Percentiles rank a stretch among this genome's conserved stretches.
Conservation (phyloP, 140 eudicot genomes). For the Erigeron philadelphicus region DNA sequence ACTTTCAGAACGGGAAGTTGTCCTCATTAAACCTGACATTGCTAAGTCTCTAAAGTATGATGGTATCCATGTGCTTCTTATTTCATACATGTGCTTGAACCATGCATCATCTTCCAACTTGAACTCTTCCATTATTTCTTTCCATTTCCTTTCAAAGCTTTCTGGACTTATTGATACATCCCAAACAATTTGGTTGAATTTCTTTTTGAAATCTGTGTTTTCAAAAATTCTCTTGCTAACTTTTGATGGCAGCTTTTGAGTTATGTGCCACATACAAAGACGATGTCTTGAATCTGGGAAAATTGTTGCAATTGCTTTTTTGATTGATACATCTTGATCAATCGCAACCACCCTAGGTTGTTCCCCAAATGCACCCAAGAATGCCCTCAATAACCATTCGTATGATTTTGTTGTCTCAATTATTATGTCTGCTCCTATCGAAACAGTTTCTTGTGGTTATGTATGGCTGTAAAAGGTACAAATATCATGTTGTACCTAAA, state of each 20-base stretch:
- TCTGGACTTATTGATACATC: no score
- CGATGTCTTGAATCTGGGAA: not conserved
- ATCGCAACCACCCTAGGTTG: not conserved
- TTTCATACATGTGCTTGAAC: not conserved
- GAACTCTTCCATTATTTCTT: not conserved
- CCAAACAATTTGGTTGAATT: not conserved
- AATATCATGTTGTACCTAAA: no score
- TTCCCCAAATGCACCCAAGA: no score
- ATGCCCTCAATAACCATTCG: no score
- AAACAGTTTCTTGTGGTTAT: no score
- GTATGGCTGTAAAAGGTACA: no score
- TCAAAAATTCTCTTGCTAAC: not conserved
- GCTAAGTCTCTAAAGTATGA: not conserved
- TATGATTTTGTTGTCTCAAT: no score
- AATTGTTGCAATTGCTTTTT: not conserved
- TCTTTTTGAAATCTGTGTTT: not conserved
- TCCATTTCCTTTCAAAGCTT: not conserved
- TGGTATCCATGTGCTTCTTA: not conserved
- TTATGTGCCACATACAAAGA: not conserved
- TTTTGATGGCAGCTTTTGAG: not conserved
- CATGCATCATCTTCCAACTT: not conserved
- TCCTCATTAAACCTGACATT: not conserved
- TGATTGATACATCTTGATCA: not conserved
- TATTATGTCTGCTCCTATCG: no score
- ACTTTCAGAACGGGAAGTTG: not conserved